Base-by-base conservation (phyloP, 2,329 filamentous ascomycete genomes). In the Lasiodiplodia citricola region DNA sequence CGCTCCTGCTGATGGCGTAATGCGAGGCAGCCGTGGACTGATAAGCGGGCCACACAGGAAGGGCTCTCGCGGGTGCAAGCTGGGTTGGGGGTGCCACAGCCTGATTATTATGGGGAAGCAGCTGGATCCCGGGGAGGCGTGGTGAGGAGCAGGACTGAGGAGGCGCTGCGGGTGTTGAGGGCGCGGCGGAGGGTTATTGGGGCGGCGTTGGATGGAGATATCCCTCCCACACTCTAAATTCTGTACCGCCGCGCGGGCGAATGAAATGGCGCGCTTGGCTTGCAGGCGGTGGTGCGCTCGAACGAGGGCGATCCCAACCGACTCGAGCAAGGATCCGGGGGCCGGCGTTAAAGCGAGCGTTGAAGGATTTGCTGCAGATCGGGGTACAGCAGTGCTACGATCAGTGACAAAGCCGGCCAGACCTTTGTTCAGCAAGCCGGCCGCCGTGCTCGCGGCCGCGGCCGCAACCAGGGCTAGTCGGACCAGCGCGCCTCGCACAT, bases 361-460 rank as follows among this genome's bases (percentile, higher is more conserved):
- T 68, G 67, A 51, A 68, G 58, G 67, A 68, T 68, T 64, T 63
- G 67, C 67, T 68, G 67, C 58, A 56, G 67, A 68, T 68, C 67
- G 67, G 56, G 66, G 67, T 68, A 68, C 67, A 41, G 31, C 35
- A 23, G 28, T 31, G 66, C 66, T 60, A 68, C 66, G 54, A 50
- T 51, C 58, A 63, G 56, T 63, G 66, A 68, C 66, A 68, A 68
- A 63, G 66, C 56, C 41, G 66, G 57, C 66, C 64, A 58, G 38
- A 37, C 55, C 66, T 67, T 68, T 68, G 66, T 62, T 58, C 38
- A 58, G 31, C 25, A 35, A n/a, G 37, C 64, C 52, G 51, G 51
- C 37, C 63, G 52, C 2, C 37, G 35, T 31, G 52, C 54, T 56
- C 23, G 37, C 41, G 35, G 50, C 52, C 50, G 52, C 38, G 51